A percentile compares a stretch with the other conserved stretches of the same genome.
These are phyloP conservation scores for Biscogniauxia sp. DNA, from an alignment of 2,329 filamentous ascomycete genomes.

Conservation along the genomic window DNA sequence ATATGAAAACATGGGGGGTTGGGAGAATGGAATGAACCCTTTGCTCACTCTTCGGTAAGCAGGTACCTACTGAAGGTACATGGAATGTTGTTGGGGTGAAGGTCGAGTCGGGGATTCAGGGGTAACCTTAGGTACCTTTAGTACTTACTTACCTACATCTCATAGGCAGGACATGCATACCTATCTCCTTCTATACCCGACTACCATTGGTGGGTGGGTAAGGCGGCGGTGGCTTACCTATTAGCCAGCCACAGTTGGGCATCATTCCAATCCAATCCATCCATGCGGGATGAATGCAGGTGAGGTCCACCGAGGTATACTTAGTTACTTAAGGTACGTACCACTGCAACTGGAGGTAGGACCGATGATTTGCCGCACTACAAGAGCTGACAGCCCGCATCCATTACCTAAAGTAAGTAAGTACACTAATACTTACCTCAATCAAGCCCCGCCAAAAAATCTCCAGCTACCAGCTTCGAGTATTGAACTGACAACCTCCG, in stretches of 20 bases:
- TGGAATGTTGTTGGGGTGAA: not conserved
- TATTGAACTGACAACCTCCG: not conserved
- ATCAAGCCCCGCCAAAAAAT: slow-evolving; percentile 1
- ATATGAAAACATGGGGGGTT: not conserved
- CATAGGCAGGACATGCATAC: too few relatives aligned
- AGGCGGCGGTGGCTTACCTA: not conserved
- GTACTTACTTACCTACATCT: too few relatives aligned
- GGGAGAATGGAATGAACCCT: not conserved
- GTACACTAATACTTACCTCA: not conserved
- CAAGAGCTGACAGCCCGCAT: too few relatives aligned
- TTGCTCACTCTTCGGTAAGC: not conserved
- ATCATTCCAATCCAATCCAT: too few relatives aligned
- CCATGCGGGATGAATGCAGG: too few relatives aligned
- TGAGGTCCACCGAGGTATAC: too few relatives aligned
- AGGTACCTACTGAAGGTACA: not conserved
- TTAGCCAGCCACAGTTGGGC: not conserved
- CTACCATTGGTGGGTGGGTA: too few relatives aligned
- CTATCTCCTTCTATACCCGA: too few relatives aligned
- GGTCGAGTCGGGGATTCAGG: not conserved
- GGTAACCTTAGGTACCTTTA: not conserved
- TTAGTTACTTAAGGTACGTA: too few relatives aligned
- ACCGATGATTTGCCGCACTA: not conserved
- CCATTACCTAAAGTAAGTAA: too few relatives aligned
- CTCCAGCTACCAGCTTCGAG: not conserved
- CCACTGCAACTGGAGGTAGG: too few relatives aligned